phyloP scores from a whole-genome alignment of 495 filamentous ascomycete genomes.

The Astrothelium subdiscretum region DNA sequence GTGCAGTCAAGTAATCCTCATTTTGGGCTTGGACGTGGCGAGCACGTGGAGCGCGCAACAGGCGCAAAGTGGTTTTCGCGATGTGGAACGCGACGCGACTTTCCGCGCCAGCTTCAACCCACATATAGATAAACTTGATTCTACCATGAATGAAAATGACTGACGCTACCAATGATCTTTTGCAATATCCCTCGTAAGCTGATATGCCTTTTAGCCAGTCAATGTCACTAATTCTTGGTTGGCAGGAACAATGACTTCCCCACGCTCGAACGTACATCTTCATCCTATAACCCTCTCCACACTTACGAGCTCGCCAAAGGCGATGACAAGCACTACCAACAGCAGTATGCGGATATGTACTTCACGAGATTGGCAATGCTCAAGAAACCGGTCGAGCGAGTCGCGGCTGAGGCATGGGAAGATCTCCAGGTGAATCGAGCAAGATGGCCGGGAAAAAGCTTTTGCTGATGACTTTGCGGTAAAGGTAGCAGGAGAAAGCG shows the following conservation, averaged over 20 bases:
- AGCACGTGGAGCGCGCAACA: not conserved
- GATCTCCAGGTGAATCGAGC: slow-evolving; percentile 44
- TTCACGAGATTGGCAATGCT: slow-evolving; percentile 81
- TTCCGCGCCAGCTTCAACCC: not conserved
- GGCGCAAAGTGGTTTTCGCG: not conserved
- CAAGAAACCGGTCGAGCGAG: slow-evolving; percentile 67
- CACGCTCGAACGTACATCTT: slow-evolving; percentile 24
- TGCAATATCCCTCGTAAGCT: not conserved
- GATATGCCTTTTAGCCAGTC: not conserved
- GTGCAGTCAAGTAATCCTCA: no score
- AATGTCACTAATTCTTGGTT: not conserved
- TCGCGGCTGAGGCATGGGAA: slow-evolving; percentile 65
- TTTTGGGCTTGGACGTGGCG: no score
- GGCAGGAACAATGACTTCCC: not conserved
- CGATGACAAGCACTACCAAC: slow-evolving; percentile 66
- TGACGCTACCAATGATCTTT: not conserved
- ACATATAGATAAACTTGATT: not conserved
- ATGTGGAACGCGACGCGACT: not conserved
- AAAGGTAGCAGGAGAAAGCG: slow-evolving; percentile 65
- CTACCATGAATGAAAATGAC: not conserved
- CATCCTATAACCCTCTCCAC: slow-evolving; percentile 61
- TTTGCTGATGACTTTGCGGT: not conserved
- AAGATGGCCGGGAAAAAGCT: not conserved
- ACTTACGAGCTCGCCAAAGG: slow-evolving; percentile 61
- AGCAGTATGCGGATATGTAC: slow-evolving; percentile 97